A percentile compares a stretch with the other conserved stretches of the same genome.
These are phyloP conservation scores for Volvox carteri DNA, from an alignment of 163 green algal genomes.

Conservation along the genomic window DNA sequence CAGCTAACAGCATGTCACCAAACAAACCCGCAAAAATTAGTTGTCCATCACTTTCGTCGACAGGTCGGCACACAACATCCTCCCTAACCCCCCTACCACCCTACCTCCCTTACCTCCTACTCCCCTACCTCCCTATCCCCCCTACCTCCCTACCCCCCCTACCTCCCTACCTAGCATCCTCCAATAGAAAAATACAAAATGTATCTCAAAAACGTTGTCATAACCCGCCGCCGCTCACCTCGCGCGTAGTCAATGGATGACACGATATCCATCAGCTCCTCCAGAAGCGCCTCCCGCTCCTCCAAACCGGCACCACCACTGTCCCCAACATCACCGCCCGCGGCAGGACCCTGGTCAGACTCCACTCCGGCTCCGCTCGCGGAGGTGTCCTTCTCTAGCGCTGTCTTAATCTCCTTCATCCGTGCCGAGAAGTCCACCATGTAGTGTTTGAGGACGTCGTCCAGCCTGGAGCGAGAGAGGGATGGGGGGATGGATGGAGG, in stretches of 20 bases:
- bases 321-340: neutral
- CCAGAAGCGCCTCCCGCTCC: constrained; percentile 77
- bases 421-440: constrained; percentile 76
- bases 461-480: constrained; percentile 57
- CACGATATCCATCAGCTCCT: constrained; percentile 87
- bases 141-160: too few relatives aligned
- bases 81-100: too few relatives aligned
- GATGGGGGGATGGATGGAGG: neutral
- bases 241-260: constrained; percentile 79
- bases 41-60: too few relatives aligned
- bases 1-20: too few relatives aligned
- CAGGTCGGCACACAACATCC: too few relatives aligned
- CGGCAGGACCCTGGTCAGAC: neutral
- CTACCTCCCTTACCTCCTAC: too few relatives aligned
- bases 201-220: too few relatives aligned
- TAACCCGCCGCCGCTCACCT: constrained; percentile 61
- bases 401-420: constrained; percentile 83
- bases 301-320: constrained; percentile 51
- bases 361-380: neutral
- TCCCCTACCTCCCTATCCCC: too few relatives aligned
- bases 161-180: too few relatives aligned
- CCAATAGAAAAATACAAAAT: too few relatives aligned
- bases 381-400: constrained; percentile 60
- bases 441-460: constrained; percentile 59
- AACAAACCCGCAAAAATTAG: too few relatives aligned